Evolutionary conservation across 352 stramenopile species (phyloP), one percentile per base, ranked within the genome.

Genomic region (Globisporangium spinosum): DNA sequence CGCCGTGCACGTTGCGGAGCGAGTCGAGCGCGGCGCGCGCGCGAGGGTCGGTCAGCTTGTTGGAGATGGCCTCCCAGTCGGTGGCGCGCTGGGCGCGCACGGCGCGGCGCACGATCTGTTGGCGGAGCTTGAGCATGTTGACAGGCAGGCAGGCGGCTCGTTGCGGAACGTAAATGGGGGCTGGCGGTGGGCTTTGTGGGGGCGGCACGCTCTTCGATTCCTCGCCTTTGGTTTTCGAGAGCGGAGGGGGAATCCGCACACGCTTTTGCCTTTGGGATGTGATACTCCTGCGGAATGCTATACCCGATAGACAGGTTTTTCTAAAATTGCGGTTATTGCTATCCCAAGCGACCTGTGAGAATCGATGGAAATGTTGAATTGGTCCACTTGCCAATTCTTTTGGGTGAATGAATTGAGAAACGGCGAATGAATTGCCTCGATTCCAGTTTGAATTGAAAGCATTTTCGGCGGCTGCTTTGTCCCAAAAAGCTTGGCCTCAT

Each of bases 31-130:
- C 85, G 32, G 85, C 83, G 58, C 87, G 87, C 20, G 87, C 87
- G 62, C 85, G 84, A 47, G 85, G 83, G 70, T 94, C 87, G 66
- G 83, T 77, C 58, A 94, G 74, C 76, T 94, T 94, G 69, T 80
- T 75, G 66, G 81, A 80, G 69, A 94, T 83, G 49, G 72, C 69
- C 53, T 85, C 67, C 87, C 87, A 94, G 66, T 94, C 77, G 60
- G 83, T 77, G 58, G 82, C 76, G 70, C 83, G 85, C 72, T 83
- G 79, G 57, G 80, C 71, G 68, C 73, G 67, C 49, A 80, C 74
- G 67, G 60, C 67, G 69, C 82, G 79, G 72, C 81, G 80, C 74
- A 91, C 78, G 71, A 93, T 74, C 76, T 91, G 85, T 74, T 91
- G 82, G 69, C 83, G 83, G 69, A 91, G 76, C 73, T 89, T 85